These are phyloP conservation scores for Houttuynia cordata DNA, from an alignment of 164 flowering plant species.

Conservation along the genomic window DNA sequence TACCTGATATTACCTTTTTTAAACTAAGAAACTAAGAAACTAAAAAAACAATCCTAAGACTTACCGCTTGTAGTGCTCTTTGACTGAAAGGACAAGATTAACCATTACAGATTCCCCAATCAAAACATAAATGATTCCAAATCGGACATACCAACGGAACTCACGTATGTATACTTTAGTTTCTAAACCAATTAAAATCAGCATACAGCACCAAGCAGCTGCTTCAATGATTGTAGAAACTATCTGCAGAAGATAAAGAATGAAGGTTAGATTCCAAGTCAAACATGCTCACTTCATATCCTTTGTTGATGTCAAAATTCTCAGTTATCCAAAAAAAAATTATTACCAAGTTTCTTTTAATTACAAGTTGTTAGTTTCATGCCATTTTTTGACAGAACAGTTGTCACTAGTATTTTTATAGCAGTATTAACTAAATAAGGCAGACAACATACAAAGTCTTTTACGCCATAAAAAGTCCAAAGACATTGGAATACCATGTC, in stretches of 20 bases:
- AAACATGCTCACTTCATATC: too few relatives aligned
- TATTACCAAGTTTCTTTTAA: too few relatives aligned
- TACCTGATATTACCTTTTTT: background rate
- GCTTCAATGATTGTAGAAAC: slow-evolving; percentile 54
- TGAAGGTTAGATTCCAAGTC: background rate
- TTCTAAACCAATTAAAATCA: slow-evolving; percentile 62
- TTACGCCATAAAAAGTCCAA: too few relatives aligned
- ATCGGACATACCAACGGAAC: slow-evolving; percentile 84
- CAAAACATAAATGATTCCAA: slow-evolving; percentile 66
- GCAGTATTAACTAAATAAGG: too few relatives aligned
- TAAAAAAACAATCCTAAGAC: slow-evolving; percentile 9
- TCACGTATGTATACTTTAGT: slow-evolving; percentile 70
- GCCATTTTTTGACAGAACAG: too few relatives aligned
- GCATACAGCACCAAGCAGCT: slow-evolving; percentile 69
- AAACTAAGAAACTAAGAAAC: background rate
- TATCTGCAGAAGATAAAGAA: slow-evolving; percentile 25
- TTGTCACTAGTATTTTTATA: too few relatives aligned
- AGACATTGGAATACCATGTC: too few relatives aligned
- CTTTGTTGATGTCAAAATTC: too few relatives aligned
- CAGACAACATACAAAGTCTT: too few relatives aligned
- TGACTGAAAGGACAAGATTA: slow-evolving; percentile 56
- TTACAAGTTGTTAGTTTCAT: too few relatives aligned
- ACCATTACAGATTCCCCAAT: slow-evolving; percentile 75
- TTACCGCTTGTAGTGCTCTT: slow-evolving; percentile 43
- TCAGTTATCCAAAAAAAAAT: too few relatives aligned